Evolutionary conservation across 2,329 filamentous ascomycete genomes (phyloP), one percentile per base, ranked within the genome.

Genomic region (Thielaviopsis punctulata): DNA sequence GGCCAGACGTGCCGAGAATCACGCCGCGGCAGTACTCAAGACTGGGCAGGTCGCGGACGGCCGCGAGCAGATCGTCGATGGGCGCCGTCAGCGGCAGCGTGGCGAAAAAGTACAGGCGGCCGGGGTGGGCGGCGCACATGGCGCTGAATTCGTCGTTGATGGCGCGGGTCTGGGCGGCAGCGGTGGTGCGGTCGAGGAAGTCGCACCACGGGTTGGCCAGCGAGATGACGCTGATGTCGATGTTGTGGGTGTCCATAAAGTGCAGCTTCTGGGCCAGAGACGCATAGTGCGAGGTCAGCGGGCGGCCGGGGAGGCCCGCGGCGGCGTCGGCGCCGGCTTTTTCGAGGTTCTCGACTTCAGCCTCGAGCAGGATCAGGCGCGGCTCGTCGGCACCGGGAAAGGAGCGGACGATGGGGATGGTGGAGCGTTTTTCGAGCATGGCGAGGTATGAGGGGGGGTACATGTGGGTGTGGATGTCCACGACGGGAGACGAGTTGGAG

Each of bases 181-280:
- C 79, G 25, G 66, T 63, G 1, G 74, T 76, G 0, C 77, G 62
- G 9, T 70, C 63, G 0, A 95, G 67, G 62, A 94, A 95, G 66
- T 95, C 89, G 2, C 95, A 75, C 89, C 89, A 95, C 0, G 89
- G 89, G 62, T 95, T 95, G 13, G 89, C 89, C 21, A 95, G 78
- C 0, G 86, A 92, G 57, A 95, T 79, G 49, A 95, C 84, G 1
- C 85, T 92, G 57, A 83, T 79, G 64, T 84, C 76, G 63, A 95
- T 95, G 51, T 70, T 70, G 67, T 95, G 89, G 15, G 73, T 76
- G 63, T 87, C 75, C 89, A 95, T 95, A 68, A 95, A 95, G 48
- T 78, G 73, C 13, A 95, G 73, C 62, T 95, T 95, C 59, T 86
- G 74, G 15, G 72, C 68, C 54, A 94, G 80, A 45, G 86, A 85